Conservation (phyloP, 345 rosid genomes). For the Salix koriyanagi region DNA sequence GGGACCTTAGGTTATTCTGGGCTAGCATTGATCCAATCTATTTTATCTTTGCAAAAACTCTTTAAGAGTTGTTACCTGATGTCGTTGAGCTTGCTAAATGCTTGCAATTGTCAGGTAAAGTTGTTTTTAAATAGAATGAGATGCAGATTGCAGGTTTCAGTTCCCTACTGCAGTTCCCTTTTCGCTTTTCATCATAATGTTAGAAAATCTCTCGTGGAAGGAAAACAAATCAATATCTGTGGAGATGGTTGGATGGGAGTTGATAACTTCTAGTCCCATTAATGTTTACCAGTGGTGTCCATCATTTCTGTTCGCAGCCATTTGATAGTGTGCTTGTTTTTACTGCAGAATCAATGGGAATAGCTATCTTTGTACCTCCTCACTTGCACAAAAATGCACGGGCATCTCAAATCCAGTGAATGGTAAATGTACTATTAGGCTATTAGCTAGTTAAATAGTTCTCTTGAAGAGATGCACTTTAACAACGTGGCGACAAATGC, state of each 20-base stretch:
- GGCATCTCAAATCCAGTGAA: constrained; percentile 46
- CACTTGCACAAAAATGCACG: constrained; percentile 47
- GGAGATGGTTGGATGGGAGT: neutral
- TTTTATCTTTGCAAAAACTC: neutral
- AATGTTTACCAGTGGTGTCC: neutral
- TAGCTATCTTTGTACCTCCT: constrained; percentile 56
- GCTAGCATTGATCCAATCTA: neutral
- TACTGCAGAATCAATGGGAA: constrained; percentile 63
- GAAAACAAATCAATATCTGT: neutral
- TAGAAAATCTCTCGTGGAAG: neutral
- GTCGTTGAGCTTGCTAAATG: neutral
- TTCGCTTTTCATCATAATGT: neutral
- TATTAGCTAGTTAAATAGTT: neutral
- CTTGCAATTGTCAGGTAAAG: neutral
- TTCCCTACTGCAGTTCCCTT: neutral
- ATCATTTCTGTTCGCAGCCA: constrained; percentile 4
- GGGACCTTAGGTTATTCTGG: neutral
- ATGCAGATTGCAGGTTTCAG: neutral
- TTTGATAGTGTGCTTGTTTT: constrained; percentile 4
- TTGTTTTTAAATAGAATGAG: neutral
- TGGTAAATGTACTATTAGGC: constrained; percentile 41
- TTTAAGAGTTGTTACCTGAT: neutral
- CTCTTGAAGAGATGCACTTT: neutral
- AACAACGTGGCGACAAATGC: constrained; percentile 4
- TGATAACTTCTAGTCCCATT: neutral